Base-by-base conservation (phyloP, 2,329 filamentous ascomycete species). In the Clonostachys byssicola region DNA sequence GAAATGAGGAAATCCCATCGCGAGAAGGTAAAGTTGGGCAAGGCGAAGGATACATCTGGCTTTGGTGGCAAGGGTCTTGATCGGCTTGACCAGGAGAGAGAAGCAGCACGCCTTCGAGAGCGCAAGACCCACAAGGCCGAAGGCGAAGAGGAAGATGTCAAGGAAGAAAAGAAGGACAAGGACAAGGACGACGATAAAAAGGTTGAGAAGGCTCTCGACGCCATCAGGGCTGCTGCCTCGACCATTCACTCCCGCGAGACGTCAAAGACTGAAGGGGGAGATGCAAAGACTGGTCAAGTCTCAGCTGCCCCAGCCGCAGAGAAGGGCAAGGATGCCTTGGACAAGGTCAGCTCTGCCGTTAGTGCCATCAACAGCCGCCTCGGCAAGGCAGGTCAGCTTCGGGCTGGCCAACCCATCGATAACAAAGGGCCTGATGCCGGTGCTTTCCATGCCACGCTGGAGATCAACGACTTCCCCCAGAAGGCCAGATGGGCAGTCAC, bases 391-490 rank as follows among this genome's bases (percentile, higher is more conserved):
- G 92, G 92, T 35, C 88, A 94, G 63, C 85, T 96, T 58, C 87
- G 94, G 50, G 87, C 89, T 5, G 94, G 94, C 13, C 92, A 95
- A 51, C 91, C 94, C 8, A 95, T 96, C 62, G 94, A 99, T 73
- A 99, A 99, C 72, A 96, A 96, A 68, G 94, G 94, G 1, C 94
- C 94, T 1, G 94, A 99, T 66, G 94, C 94, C 4, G 94, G 94
- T 45, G 91, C 92, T 1, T 99, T 91, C 78, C 94, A 99, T 65
- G 92, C 94, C 14, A 97, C 92, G 5, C 77, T 99, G 51, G 94
- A 97, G 68, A 99, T 99, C 80, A 99, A 99, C 68, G 94, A 99
- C 69, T 97, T 97, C 68, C 94, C 94, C 34, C 94, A 99, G 66
- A 97, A 96, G 75, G 94, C 94, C 53, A 83, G 94, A 57, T 99